These are phyloP conservation scores for Boletus patriciae DNA, from an alignment of 768 basidiomycete species.

Conservation along the genomic window DNA sequence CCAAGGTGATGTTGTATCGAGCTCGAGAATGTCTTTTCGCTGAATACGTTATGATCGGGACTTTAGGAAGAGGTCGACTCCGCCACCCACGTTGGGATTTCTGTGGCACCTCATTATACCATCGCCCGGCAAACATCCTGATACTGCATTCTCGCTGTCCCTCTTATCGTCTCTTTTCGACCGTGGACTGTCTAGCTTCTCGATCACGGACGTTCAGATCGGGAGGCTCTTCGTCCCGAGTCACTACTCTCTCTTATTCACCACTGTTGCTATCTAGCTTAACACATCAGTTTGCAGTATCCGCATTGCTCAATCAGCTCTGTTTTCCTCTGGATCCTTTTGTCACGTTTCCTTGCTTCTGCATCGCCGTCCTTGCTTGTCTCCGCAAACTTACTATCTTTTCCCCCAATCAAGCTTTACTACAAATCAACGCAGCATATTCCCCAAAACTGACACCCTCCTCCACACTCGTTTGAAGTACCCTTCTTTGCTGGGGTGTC, in stretches of 20 bases:
- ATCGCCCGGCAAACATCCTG: slow-evolving; percentile 4
- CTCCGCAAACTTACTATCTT: slow-evolving; percentile 17
- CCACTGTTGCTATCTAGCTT: slow-evolving; percentile 27
- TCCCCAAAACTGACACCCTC: slow-evolving; percentile 27
- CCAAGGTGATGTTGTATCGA: slow-evolving; percentile 33
- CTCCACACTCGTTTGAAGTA: slow-evolving; percentile 31
- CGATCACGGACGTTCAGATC: slow-evolving; percentile 20
- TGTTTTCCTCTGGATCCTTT: slow-evolving; percentile 23
- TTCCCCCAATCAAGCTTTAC: slow-evolving; percentile 14
- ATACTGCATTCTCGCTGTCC: neutral
- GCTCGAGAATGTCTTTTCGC: slow-evolving; percentile 14
- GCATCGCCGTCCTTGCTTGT: slow-evolving; percentile 26
- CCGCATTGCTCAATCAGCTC: slow-evolving; percentile 23
- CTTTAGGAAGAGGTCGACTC: slow-evolving; percentile 20
- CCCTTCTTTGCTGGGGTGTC: slow-evolving; percentile 28
- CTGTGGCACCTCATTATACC: slow-evolving; percentile 22
- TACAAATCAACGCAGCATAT: slow-evolving; percentile 24
- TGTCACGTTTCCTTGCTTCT: slow-evolving; percentile 23
- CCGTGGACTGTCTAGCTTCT: slow-evolving; percentile 16
- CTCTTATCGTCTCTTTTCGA: slow-evolving; percentile 14
- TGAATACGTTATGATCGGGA: slow-evolving; percentile 20
- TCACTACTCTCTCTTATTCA: slow-evolving; percentile 18
- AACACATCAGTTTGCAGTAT: slow-evolving; percentile 25
- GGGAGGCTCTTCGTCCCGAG: slow-evolving; percentile 19
- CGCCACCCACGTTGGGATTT: slow-evolving; percentile 12